Evolutionary conservation across 225 moss, liverwort and hornwort species (phyloP).

Genomic region (Physcomitrium patens): DNA sequence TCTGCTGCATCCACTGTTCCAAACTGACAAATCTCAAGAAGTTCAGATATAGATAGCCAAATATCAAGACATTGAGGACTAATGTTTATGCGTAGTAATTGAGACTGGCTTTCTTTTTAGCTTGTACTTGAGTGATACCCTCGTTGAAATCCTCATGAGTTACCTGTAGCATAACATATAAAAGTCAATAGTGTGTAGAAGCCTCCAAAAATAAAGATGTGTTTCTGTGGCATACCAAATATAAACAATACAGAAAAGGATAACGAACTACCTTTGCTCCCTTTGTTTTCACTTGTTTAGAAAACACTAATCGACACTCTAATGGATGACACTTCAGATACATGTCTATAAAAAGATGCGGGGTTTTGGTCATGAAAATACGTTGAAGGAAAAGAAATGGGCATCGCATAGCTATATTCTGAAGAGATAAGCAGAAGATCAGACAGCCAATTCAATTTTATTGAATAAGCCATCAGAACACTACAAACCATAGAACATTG

Average conservation of each 20-base stretch:
- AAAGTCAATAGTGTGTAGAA: slow-evolving; percentile 14
- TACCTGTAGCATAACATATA: slow-evolving; percentile 49
- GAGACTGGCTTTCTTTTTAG: slow-evolving; percentile 97
- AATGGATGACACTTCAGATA: too few species aligned
- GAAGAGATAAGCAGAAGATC: not conserved
- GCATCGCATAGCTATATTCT: not conserved
- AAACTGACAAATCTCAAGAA: slow-evolving; percentile 12
- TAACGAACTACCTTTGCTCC: too few species aligned
- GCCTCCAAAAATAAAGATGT: not conserved
- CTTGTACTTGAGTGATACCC: slow-evolving; percentile 98
- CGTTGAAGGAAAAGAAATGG: too few species aligned
- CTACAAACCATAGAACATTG: too few species aligned
- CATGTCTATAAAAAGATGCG: too few species aligned
- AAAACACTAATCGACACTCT: too few species aligned
- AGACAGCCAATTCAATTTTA: not conserved
- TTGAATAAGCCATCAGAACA: not conserved
- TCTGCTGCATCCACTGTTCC: slow-evolving; percentile 19
- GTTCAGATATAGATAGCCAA: slow-evolving; percentile 10
- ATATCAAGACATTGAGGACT: slow-evolving; percentile 8
- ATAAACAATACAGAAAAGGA: not conserved
- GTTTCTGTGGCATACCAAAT: not conserved
- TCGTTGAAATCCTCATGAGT: slow-evolving; percentile 99
- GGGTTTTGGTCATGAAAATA: too few species aligned
- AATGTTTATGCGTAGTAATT: slow-evolving; percentile 85
- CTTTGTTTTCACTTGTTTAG: too few species aligned